Conservation (phyloP, 352 stramenopile species). For the Phytophthora fragariae region DNA sequence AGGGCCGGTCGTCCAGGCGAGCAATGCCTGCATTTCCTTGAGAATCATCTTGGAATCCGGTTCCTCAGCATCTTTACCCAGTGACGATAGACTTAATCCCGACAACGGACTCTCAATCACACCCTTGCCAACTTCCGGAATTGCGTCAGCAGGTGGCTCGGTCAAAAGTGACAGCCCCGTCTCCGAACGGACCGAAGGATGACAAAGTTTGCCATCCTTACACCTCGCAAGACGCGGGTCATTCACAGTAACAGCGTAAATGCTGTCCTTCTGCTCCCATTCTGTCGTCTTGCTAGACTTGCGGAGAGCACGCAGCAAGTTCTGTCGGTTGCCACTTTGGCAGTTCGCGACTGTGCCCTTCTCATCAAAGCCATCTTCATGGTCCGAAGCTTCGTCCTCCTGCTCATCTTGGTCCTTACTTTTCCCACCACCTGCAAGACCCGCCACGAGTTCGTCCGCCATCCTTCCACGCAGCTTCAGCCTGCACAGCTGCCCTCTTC, state of each 20-base stretch:
- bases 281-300: constrained; percentile 8
- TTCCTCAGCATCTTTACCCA: constrained; percentile 60
- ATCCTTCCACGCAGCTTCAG: constrained; percentile 72
- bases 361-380: constrained; percentile 59
- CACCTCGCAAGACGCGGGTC: constrained; percentile 54
- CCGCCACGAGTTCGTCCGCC: constrained; percentile 46
- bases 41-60: constrained; percentile 68
- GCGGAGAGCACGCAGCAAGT: constrained; percentile 24
- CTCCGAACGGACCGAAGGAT: constrained; percentile 2
- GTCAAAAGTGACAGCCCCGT: constrained; percentile 53
- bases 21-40: constrained; percentile 54
- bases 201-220: constrained; percentile 4
- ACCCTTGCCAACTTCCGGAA: constrained; percentile 31
- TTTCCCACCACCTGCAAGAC: constrained; percentile 16
- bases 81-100: constrained; percentile 44
- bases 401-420: constrained; percentile 3
- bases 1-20: constrained; percentile 57
- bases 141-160: constrained; percentile 45
- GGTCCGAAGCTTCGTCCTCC: constrained; percentile 47
- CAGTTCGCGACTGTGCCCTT: constrained; percentile 18
- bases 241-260: constrained; percentile 48
- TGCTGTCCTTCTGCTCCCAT: constrained; percentile 10
- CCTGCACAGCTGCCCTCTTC: constrained; percentile 66
- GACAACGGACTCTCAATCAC: constrained; percentile 73
- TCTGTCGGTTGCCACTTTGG: constrained; percentile 26